Percentiles rank a stretch among this genome's conserved stretches.
These are phyloP conservation scores for Sugiyamaella boreocaroliniensis DNA, from an alignment of 805 yeast species.

Conservation along the genomic window DNA sequence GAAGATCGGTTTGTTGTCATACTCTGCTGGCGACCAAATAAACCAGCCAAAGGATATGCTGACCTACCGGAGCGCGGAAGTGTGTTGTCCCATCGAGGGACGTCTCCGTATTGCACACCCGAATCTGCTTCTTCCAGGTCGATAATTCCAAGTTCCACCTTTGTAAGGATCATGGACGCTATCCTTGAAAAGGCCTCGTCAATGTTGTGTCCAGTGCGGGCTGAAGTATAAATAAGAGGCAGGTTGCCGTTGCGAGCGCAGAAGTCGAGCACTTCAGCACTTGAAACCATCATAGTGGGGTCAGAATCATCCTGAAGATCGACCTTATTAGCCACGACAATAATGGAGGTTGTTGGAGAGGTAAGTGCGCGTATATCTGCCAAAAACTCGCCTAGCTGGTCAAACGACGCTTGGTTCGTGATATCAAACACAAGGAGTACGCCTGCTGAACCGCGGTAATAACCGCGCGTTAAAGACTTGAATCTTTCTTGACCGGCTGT, in stretches of 20 bases:
- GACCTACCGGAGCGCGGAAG: constrained; percentile 5
- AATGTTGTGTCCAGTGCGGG: constrained; percentile 38
- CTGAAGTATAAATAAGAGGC: constrained; percentile 37
- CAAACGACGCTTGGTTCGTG: constrained; percentile 77
- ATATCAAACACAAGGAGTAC: constrained; percentile 88
- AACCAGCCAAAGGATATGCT: constrained; percentile 1
- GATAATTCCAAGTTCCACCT: constrained; percentile 41
- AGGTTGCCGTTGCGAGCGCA: constrained; percentile 30
- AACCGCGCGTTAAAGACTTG: constrained; percentile 89
- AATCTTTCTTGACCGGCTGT: constrained; percentile 97
- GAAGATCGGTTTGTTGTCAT: background rate
- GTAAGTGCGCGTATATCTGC: constrained; percentile 87
- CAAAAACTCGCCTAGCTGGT: constrained; percentile 79
- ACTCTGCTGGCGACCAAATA: background rate
- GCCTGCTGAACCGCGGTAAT: constrained; percentile 93
- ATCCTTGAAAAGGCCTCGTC: constrained; percentile 36
- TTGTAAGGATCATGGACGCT: constrained; percentile 38
- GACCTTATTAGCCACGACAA: constrained; percentile 84
- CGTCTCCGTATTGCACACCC: constrained; percentile 49
- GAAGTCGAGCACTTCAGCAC: constrained; percentile 33
- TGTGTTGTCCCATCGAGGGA: constrained; percentile 33
- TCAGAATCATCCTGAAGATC: constrained; percentile 50
- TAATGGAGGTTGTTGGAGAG: constrained; percentile 84
- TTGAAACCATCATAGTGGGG: constrained; percentile 27
- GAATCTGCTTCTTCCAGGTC: constrained; percentile 42